A percentile compares a stretch with the other conserved stretches of the same genome.
phyloP scores from a whole-genome alignment of 2,329 filamentous ascomycete genomes.

The Fusarium fracticaudum region DNA sequence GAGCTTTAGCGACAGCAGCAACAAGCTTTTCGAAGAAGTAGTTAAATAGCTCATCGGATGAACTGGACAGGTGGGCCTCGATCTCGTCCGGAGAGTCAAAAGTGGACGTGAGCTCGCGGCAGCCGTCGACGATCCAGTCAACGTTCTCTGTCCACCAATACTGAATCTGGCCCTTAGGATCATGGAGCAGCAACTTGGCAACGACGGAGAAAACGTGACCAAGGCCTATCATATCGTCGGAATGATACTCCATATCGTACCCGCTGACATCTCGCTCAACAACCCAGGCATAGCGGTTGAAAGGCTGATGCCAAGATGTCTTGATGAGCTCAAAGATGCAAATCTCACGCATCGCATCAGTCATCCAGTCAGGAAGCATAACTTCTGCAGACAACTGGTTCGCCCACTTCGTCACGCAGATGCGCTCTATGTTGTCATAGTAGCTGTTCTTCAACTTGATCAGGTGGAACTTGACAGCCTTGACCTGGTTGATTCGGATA shows the following conservation, averaged over 20 bases:
- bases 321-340: not conserved
- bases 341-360: not conserved
- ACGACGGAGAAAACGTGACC: not conserved
- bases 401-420: not conserved
- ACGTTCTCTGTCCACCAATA: not conserved
- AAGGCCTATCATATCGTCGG: not conserved
- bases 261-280: not conserved
- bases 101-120: not conserved
- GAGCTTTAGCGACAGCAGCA: not conserved
- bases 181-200: not conserved
- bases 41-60: rapidly evolving
- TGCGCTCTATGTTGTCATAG: not conserved
- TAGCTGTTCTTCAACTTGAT: not conserved
- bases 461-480: not conserved
- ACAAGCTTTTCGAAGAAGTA: not conserved
- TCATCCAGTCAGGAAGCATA: not conserved
- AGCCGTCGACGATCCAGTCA: not conserved
- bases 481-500: not conserved
- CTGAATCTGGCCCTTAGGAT: not conserved
- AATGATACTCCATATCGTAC: not conserved
- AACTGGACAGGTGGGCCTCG: not conserved
- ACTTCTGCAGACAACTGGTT: not conserved
- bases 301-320: not conserved
- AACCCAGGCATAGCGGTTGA: not conserved
- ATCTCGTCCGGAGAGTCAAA: not conserved